phyloP scores from a whole-genome alignment of 768 basidiomycete genomes.

The Infundibulicybe gibba region DNA sequence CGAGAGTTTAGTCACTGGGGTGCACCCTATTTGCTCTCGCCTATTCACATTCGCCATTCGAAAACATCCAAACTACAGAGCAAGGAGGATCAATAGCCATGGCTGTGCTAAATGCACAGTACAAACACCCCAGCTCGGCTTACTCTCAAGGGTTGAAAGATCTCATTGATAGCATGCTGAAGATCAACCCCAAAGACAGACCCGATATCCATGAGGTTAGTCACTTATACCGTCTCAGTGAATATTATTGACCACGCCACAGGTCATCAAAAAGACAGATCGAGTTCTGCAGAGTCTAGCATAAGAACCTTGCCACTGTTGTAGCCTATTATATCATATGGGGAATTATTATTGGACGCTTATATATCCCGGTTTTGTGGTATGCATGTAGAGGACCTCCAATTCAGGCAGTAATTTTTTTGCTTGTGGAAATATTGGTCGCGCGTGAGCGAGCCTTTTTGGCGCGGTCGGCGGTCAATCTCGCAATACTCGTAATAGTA shows the following conservation, averaged over 20 bases:
- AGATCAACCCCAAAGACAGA: slow-evolving; percentile 75
- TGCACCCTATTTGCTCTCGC: slow-evolving; percentile 94
- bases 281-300: slow-evolving; percentile 56
- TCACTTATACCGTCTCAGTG: slow-evolving; percentile 2
- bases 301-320: slow-evolving; percentile 17
- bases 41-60: slow-evolving; percentile 95
- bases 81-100: slow-evolving; percentile 97
- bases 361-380: neutral
- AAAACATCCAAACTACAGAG: slow-evolving; percentile 86
- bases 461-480: slow-evolving; percentile 32
- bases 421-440: slow-evolving; percentile 7
- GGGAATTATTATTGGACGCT: slow-evolving; percentile 5
- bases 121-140: slow-evolving; percentile 82
- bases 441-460: slow-evolving; percentile 31
- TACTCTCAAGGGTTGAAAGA: slow-evolving; percentile 83
- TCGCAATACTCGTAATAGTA: slow-evolving; percentile 27
- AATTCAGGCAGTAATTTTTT: slow-evolving; percentile 1
- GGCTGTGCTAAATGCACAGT: slow-evolving; percentile 93
- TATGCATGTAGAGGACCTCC: neutral
- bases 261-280: slow-evolving; percentile 71
- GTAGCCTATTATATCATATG: too few relatives aligned
- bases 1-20: slow-evolving; percentile 71
- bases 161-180: slow-evolving; percentile 83
- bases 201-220: slow-evolving; percentile 84
- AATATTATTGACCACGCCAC: slow-evolving; percentile 3